These are phyloP conservation scores for Neophaeococcomyces mojaviensis DNA, from an alignment of 2,329 filamentous ascomycete species.

Conservation along the genomic window DNA sequence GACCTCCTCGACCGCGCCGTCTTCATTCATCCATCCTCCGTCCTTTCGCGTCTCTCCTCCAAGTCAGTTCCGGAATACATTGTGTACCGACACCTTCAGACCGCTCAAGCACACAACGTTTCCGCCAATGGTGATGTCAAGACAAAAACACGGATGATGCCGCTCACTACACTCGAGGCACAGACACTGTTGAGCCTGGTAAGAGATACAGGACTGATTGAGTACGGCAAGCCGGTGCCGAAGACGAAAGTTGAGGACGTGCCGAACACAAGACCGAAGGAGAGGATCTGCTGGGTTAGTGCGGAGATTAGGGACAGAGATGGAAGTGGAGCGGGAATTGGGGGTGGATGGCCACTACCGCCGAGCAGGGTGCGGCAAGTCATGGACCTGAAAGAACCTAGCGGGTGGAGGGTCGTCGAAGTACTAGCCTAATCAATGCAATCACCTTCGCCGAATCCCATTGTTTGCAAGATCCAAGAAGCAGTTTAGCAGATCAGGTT, in stretches of 20 bases:
- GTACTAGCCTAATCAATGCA: constrained; percentile 16
- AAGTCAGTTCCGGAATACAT: constrained; percentile 80
- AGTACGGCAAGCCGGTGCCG: constrained; percentile 85
- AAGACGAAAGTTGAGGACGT: constrained; percentile 64
- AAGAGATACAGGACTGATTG: constrained; percentile 74
- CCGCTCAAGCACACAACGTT: constrained; percentile 43
- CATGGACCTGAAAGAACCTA: constrained; percentile 67
- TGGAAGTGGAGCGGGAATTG: constrained; percentile 49
- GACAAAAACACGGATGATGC: constrained; percentile 75
- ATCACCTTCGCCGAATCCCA: no score
- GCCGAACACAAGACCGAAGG: constrained; percentile 36
- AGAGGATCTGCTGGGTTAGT: constrained; percentile 74
- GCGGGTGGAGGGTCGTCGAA: constrained; percentile 21
- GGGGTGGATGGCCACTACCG: constrained; percentile 74
- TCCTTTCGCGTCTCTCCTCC: constrained; percentile 61
- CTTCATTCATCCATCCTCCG: constrained; percentile 79
- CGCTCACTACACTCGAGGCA: constrained; percentile 70
- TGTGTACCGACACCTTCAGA: constrained; percentile 79
- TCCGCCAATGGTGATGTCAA: constrained; percentile 39
- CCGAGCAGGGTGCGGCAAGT: constrained; percentile 77
- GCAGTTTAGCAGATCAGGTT: no score
- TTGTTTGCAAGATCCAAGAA: no score
- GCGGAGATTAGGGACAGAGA: constrained; percentile 58
- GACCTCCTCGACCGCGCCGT: constrained; percentile 59
- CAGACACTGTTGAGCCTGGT: constrained; percentile 70